These are phyloP conservation scores for Cnidoscolus chayamansa DNA, from an alignment of 441 rosid species.

Conservation along the genomic window DNA sequence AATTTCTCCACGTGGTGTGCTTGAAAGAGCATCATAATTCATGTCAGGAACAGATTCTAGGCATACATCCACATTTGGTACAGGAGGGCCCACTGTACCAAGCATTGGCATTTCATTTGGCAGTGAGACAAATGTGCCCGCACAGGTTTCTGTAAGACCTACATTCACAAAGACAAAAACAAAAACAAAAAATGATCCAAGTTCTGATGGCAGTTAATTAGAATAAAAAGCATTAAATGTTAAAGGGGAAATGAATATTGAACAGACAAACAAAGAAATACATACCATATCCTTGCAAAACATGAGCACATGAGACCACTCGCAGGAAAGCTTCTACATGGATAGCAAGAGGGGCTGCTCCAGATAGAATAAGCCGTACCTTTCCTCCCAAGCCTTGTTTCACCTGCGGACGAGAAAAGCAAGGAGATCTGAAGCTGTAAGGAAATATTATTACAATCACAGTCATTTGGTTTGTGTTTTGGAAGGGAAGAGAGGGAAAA, in stretches of 20 bases:
- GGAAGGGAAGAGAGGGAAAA: neutral
- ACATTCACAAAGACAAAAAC: constrained; percentile 9
- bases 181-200: constrained; percentile 4
- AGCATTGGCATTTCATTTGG: constrained; percentile 80
- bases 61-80: constrained; percentile 84
- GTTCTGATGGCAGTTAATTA: neutral
- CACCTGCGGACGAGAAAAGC: constrained; percentile 44
- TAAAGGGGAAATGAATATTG: neutral
- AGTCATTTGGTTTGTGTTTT: neutral
- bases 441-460: constrained; percentile 4
- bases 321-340: constrained; percentile 85
- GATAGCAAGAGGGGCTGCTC: constrained; percentile 84
- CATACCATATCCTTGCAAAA: constrained; percentile 96
- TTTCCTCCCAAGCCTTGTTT: constrained; percentile 87
- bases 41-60: constrained; percentile 93
- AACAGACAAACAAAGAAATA: neutral
- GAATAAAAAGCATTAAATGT: neutral
- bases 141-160: constrained; percentile 97
- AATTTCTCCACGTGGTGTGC: constrained; percentile 79
- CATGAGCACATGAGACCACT: constrained; percentile 91
- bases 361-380: constrained; percentile 83
- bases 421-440: constrained; percentile 9
- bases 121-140: constrained; percentile 87
- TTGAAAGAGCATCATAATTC: constrained; percentile 80
- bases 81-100: constrained; percentile 93